phyloP scores from a whole-genome alignment of 164 flowering plant genomes.

The Umbilicus rupestris region DNA sequence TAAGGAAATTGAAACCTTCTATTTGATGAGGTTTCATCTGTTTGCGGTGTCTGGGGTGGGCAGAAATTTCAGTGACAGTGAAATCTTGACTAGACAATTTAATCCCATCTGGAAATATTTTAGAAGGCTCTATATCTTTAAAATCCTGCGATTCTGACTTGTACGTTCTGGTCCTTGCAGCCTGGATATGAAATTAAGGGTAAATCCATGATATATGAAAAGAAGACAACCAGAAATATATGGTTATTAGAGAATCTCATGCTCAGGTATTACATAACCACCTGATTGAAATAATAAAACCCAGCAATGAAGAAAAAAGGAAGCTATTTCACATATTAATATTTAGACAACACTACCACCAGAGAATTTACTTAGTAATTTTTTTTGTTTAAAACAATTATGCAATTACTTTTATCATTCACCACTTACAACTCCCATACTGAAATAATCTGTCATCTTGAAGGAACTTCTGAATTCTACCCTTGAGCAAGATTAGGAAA shows the following conservation, averaged over 20 bases:
- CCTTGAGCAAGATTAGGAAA: neutral
- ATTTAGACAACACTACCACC: neutral
- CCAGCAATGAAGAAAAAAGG: neutral
- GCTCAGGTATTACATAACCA: neutral
- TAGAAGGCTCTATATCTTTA: conserved; percentile 9
- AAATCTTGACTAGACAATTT: conserved; percentile 13
- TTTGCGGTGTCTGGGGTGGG: conserved; percentile 21
- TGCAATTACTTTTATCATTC: neutral
- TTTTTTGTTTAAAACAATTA: neutral
- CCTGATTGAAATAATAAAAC: neutral
- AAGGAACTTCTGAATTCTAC: neutral
- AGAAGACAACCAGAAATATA: neutral
- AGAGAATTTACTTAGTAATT: neutral
- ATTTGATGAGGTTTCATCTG: conserved; percentile 27
- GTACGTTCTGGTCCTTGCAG: conserved; percentile 15
- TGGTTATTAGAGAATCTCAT: neutral
- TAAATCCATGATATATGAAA: neutral
- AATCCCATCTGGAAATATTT: conserved; percentile 1
- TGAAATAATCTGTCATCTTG: neutral
- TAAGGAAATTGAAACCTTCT: conserved; percentile 28
- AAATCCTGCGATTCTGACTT: conserved; percentile 8
- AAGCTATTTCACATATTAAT: neutral
- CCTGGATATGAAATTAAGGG: conserved; percentile 8
- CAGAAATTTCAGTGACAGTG: conserved; percentile 15
- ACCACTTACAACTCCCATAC: neutral